A percentile compares a stretch with the other conserved stretches of the same genome.
phyloP scores from a whole-genome alignment of 1,284 basidiomycete species.

The Cutaneotrichosporon sp. region DNA sequence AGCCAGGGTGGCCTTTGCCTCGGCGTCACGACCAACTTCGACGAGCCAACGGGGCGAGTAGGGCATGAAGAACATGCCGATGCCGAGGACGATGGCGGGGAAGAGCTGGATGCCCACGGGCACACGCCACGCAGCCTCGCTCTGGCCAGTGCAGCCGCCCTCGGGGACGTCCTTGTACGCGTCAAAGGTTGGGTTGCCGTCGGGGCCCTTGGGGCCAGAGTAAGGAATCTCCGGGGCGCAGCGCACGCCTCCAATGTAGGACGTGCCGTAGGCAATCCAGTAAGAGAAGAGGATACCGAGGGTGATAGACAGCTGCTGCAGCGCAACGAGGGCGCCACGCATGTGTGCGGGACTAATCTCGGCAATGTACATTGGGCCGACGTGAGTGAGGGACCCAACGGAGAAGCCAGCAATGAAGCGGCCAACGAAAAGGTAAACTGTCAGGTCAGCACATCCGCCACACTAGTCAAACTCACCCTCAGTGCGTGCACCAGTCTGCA shows the following conservation, averaged over 20 bases:
- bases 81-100: constrained; percentile 31
- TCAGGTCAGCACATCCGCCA: not conserved
- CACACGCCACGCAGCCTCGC: constrained; percentile 28
- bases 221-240: constrained; percentile 24
- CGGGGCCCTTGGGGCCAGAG: constrained; percentile 17
- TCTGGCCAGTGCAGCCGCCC: constrained; percentile 27
- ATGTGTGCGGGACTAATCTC: constrained; percentile 64
- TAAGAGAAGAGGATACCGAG: constrained; percentile 5
- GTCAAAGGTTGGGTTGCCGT: constrained; percentile 10
- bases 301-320: constrained; percentile 65
- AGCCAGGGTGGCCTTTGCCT: constrained; percentile 23
- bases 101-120: constrained; percentile 30
- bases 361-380: constrained; percentile 40
- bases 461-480: constrained; percentile 33
- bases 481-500: constrained; percentile 47
- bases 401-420: constrained; percentile 9
- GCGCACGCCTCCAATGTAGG: constrained; percentile 22
- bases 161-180: constrained; percentile 19
- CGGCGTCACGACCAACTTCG: constrained; percentile 27
- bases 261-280: constrained; percentile 24
- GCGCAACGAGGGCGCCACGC: constrained; percentile 65
- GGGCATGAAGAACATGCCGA: constrained; percentile 23
- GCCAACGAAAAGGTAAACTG: not conserved
- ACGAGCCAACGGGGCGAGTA: constrained; percentile 32
- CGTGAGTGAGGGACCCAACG: constrained; percentile 13